Evolutionary conservation across 176 grass and related monocot species (phyloP).

Genomic region (Pontederia paniculata): DNA sequence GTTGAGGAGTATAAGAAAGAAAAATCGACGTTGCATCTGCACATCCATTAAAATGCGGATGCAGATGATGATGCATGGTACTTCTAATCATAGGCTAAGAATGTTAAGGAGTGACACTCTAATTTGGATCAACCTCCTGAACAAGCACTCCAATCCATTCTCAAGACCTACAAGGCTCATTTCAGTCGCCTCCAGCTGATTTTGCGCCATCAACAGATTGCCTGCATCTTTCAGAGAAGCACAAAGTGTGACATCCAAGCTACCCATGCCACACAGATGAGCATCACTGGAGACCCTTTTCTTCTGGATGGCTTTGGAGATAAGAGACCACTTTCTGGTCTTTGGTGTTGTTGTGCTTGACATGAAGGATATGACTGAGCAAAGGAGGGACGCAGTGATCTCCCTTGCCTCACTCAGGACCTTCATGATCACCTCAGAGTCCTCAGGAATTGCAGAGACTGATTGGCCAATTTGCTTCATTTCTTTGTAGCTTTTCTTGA

Average conservation of each 20-base stretch:
- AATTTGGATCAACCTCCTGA: constrained; percentile 29
- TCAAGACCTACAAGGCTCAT: constrained; percentile 18
- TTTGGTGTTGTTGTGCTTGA: neutral
- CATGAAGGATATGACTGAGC: neutral
- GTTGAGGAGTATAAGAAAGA: neutral
- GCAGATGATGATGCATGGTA: neutral
- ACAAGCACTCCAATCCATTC: constrained; percentile 19
- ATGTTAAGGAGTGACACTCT: constrained; percentile 44
- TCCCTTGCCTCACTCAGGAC: neutral
- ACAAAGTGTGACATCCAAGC: neutral
- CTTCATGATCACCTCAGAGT: neutral
- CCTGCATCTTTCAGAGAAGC: neutral
- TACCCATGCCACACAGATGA: neutral
- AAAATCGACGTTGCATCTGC: neutral
- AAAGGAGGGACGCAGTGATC: neutral
- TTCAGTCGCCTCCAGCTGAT: neutral
- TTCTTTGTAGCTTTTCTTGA: neutral
- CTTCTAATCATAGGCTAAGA: constrained; percentile 16
- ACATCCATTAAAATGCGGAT: constrained; percentile 6
- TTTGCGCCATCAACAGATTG: neutral
- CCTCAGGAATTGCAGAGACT: too few relatives aligned
- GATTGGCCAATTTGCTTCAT: neutral
- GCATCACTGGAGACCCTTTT: neutral
- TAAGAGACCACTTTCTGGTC: constrained; percentile 7
- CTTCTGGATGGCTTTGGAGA: neutral